Evolutionary conservation across 2,329 filamentous ascomycete genomes (phyloP).

Genomic region (Aspergillus neotritici): DNA sequence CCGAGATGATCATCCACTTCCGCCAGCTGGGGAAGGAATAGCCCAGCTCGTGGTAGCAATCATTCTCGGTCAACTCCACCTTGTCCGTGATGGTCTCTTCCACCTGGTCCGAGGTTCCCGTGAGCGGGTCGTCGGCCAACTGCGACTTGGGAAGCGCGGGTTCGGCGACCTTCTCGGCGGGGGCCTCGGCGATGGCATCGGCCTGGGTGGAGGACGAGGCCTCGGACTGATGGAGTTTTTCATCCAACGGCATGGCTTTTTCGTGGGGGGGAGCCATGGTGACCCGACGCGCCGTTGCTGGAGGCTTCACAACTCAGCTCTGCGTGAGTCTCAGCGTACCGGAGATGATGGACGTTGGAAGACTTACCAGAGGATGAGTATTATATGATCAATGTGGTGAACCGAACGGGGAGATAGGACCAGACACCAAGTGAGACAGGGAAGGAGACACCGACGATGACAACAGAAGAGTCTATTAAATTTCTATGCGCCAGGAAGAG

Average conservation of each 20-base stretch:
- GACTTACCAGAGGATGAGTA: background rate
- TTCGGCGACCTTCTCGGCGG: constrained; percentile 16
- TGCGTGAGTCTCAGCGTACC: background rate
- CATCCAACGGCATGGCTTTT: constrained; percentile 15
- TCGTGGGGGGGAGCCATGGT: constrained; percentile 18
- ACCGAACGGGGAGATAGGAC: background rate
- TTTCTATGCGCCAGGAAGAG: constrained; percentile 5
- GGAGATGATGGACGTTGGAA: background rate
- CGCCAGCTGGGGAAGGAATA: constrained; percentile 56
- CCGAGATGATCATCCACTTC: constrained; percentile 68
- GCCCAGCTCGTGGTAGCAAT: constrained; percentile 62
- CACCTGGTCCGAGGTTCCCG: constrained; percentile 19
- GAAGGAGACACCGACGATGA: background rate
- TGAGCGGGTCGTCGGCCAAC: constrained; percentile 10
- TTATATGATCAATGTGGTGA: background rate
- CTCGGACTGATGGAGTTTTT: constrained; percentile 27
- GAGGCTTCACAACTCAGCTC: no score
- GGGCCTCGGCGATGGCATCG: constrained; percentile 18
- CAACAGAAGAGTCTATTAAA: background rate
- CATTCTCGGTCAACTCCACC: constrained; percentile 45
- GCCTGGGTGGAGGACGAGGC: constrained; percentile 30
- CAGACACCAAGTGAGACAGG: background rate
- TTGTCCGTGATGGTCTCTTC: constrained; percentile 24
- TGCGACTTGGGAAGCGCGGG: constrained; percentile 10
- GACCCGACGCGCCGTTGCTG: background rate